phyloP scores from a whole-genome alignment of 192 early-diverging fungal species.

The Umbelopsis vinacea region DNA sequence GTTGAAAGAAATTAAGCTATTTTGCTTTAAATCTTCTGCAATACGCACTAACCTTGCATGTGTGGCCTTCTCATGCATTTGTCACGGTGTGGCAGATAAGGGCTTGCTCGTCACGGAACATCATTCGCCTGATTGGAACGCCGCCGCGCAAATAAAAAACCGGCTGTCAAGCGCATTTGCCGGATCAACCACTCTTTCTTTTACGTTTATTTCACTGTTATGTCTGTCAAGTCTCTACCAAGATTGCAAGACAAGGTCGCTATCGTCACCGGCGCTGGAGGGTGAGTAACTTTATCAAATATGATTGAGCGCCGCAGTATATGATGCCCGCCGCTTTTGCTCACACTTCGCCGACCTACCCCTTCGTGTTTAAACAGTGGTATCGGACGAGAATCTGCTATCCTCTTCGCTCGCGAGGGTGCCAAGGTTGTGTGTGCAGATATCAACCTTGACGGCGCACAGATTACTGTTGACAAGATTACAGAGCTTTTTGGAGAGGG shows the following conservation, averaged over 20 bases:
- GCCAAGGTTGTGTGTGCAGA: slow-evolving; percentile 79
- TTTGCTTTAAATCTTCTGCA: too few relatives aligned
- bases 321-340: neutral
- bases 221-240: slow-evolving; percentile 50
- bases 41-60: neutral
- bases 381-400: slow-evolving; percentile 75
- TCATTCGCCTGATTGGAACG: neutral
- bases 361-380: slow-evolving; percentile 52
- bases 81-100: neutral
- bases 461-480: slow-evolving; percentile 58
- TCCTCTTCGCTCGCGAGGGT: slow-evolving; percentile 81
- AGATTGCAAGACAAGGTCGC: slow-evolving; percentile 68
- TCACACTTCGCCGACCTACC: neutral
- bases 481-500: slow-evolving; percentile 45
- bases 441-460: slow-evolving; percentile 66
- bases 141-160: neutral
- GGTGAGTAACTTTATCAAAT: slow-evolving; percentile 47
- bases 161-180: neutral
- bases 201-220: neutral
- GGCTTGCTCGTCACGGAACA: neutral
- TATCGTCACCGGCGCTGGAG: slow-evolving; percentile 81
- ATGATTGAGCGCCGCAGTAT: neutral
- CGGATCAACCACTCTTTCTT: neutral
- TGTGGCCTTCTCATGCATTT: neutral
- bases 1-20: too few relatives aligned